Evolutionary conservation across 2,329 filamentous ascomycete genomes (phyloP).

Genomic region (Thermoascus crustaceus): DNA sequence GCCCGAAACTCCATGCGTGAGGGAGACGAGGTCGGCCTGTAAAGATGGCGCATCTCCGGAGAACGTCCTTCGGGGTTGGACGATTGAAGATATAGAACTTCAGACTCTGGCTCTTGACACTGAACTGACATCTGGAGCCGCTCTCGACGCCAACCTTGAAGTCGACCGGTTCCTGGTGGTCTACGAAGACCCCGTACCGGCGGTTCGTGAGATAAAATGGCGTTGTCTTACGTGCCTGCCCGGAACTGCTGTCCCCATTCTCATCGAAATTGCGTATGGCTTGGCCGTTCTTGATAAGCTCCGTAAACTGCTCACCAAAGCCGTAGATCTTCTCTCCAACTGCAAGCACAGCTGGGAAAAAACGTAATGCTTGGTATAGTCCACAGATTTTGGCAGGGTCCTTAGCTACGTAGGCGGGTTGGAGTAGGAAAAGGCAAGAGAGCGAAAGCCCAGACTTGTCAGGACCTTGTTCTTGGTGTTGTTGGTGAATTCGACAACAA

Average conservation of each 20-base stretch:
- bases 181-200: constrained; percentile 72
- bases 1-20: constrained; percentile 66
- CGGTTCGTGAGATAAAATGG: constrained; percentile 43
- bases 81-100: constrained; percentile 71
- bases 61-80: constrained; percentile 61
- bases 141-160: constrained; percentile 65
- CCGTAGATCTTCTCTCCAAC: constrained; percentile 61
- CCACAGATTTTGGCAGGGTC: too few relatives aligned
- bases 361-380: too few relatives aligned
- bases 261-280: constrained; percentile 56
- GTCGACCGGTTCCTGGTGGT: constrained; percentile 60
- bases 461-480: too few relatives aligned
- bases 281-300: constrained; percentile 69
- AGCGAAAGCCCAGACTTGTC: too few relatives aligned
- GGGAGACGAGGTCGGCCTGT: constrained; percentile 58
- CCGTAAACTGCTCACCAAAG: constrained; percentile 66
- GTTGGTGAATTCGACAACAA: too few relatives aligned
- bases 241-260: constrained; percentile 40
- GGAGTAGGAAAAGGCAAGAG: too few relatives aligned
- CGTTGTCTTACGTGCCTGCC: constrained; percentile 35
- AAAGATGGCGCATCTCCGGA: constrained; percentile 58
- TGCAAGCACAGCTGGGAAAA: too few relatives aligned
- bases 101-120: constrained; percentile 58
- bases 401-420: too few relatives aligned
- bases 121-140: constrained; percentile 62